Conservation (phyloP, 192 early-diverging fungal species). For the Backusella parvicylindrica region DNA sequence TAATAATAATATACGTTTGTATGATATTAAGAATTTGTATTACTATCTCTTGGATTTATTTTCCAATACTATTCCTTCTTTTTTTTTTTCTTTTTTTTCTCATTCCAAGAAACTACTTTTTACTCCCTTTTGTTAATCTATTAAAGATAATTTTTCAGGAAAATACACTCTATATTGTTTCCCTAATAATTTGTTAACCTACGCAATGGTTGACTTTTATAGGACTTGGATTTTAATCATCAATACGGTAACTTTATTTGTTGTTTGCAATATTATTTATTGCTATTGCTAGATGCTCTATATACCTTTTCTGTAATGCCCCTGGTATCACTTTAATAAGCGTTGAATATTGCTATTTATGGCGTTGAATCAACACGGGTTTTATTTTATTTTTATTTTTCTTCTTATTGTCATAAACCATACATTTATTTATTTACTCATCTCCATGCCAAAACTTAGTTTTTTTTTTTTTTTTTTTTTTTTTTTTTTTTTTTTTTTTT, state of each 20-base stretch:
- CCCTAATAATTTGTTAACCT: not conserved
- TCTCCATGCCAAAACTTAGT: not conserved
- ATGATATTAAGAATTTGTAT: too few relatives aligned
- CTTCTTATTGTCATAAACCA: not conserved
- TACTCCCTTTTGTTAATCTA: not conserved
- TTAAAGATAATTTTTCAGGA: not conserved
- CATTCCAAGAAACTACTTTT: not conserved
- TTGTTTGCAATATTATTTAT: not conserved
- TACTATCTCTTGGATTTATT: not conserved
- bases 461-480: not conserved
- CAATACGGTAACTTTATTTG: not conserved
- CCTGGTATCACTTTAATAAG: not conserved
- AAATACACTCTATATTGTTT: not conserved
- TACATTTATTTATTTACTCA: not conserved
- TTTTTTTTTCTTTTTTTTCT: not conserved
- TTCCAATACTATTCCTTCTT: not conserved
- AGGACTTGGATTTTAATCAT: not conserved
- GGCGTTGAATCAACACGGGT: not conserved
- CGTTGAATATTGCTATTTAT: not conserved
- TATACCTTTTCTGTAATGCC: not conserved
- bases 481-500: not conserved
- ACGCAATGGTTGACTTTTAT: not conserved
- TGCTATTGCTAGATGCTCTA: not conserved
- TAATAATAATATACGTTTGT: not conserved
- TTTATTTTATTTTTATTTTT: not conserved